Percentiles rank a stretch among this genome's conserved stretches.
Evolutionary conservation across 2,329 filamentous ascomycete genomes (phyloP).

Genomic region (Phoma herbarum): DNA sequence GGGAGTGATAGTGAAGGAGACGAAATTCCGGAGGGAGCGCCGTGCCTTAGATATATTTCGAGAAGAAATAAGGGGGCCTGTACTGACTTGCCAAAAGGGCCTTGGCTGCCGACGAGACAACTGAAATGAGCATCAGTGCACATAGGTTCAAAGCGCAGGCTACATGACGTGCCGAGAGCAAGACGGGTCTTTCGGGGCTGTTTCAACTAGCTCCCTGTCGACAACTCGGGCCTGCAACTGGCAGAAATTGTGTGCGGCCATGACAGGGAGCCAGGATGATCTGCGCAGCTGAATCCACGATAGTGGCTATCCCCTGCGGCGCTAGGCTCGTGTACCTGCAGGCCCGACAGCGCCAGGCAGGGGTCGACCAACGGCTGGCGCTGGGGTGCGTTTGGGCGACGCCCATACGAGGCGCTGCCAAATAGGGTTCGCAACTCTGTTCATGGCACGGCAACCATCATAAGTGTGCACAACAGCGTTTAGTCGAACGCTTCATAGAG

Average conservation of each 20-base stretch:
- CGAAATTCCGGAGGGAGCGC: slow-evolving; percentile 40
- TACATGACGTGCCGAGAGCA: slow-evolving; percentile 53
- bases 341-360: slow-evolving; percentile 18
- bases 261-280: slow-evolving; percentile 40
- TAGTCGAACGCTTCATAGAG: background rate
- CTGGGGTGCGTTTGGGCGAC: slow-evolving; percentile 24
- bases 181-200: slow-evolving; percentile 50
- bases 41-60: slow-evolving; percentile 44
- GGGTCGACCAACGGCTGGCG: slow-evolving; percentile 32
- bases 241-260: slow-evolving; percentile 36
- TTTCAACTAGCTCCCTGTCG: slow-evolving; percentile 49
- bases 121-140: slow-evolving; percentile 51
- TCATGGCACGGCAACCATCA: slow-evolving; percentile 3
- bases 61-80: slow-evolving; percentile 42
- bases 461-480: background rate
- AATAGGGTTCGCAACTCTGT: slow-evolving; percentile 12
- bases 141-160: slow-evolving; percentile 47
- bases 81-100: slow-evolving; percentile 41
- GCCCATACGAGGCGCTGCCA: slow-evolving; percentile 8
- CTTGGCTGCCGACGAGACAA: slow-evolving; percentile 52
- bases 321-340: slow-evolving; percentile 34
- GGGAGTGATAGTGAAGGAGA: slow-evolving; percentile 36
- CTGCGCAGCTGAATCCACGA: slow-evolving; percentile 39
- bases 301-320: slow-evolving; percentile 32
- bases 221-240: slow-evolving; percentile 34